A percentile compares a stretch with the other conserved stretches of the same genome.
Evolutionary conservation across 495 filamentous ascomycete genomes (phyloP).

Genomic region (Aspergillus mulundensis): DNA sequence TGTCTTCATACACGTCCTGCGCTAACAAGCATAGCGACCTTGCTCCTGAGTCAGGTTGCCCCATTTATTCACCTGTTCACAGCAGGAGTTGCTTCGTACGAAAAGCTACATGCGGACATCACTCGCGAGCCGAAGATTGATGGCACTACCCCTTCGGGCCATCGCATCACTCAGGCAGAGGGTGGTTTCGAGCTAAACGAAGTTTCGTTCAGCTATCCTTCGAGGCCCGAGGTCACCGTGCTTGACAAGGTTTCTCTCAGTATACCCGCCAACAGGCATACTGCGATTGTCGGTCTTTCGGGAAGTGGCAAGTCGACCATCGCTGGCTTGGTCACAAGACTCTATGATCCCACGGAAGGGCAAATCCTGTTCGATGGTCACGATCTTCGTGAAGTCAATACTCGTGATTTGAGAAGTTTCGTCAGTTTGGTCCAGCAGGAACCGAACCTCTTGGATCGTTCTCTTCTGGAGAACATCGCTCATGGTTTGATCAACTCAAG

Average conservation of each 20-base stretch:
- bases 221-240: background rate
- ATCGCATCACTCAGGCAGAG: conserved; percentile 33
- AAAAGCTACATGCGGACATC: conserved; percentile 48
- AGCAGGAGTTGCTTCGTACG: conserved; percentile 50
- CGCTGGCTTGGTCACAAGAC: conserved; percentile 49
- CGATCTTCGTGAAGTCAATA: conserved; percentile 52
- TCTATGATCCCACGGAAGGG: conserved; percentile 46
- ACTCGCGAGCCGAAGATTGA: conserved; percentile 50
- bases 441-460: conserved; percentile 58
- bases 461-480: conserved; percentile 66
- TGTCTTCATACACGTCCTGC: background rate
- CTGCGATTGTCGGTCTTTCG: conserved; percentile 67
- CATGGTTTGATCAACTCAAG: conserved; percentile 58
- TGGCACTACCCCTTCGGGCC: conserved; percentile 32
- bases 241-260: conserved; percentile 33
- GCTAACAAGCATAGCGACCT: conserved; percentile 43
- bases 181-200: conserved; percentile 51
- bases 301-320: conserved; percentile 73
- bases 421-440: conserved; percentile 67
- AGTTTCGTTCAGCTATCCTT: background rate
- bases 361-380: conserved; percentile 50
- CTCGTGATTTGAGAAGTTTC: conserved; percentile 51
- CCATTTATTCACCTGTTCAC: conserved; percentile 59
- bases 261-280: conserved; percentile 58
- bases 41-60: conserved; percentile 60